Evolutionary conservation across 768 basidiomycete species (phyloP).

Genomic region (Crepidotus variabilis): DNA sequence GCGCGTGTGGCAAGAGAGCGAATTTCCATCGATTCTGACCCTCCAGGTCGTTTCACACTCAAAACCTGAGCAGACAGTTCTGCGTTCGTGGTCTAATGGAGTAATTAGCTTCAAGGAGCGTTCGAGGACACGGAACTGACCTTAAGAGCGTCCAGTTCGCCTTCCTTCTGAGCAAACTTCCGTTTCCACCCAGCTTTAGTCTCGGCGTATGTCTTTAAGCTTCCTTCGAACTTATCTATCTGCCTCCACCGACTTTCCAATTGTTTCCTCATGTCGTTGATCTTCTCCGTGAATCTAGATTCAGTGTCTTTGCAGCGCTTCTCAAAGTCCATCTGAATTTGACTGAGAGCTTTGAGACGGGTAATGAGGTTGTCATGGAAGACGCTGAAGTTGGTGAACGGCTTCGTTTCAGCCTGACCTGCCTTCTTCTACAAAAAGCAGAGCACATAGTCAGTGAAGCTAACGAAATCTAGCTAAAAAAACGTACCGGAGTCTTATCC

Average conservation of each 20-base stretch:
- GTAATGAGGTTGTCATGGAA: conserved; percentile 94
- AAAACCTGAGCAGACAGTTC: conserved; percentile 74
- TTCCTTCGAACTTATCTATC: conserved; percentile 87
- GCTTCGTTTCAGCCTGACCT: conserved; percentile 79
- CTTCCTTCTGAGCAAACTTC: conserved; percentile 78
- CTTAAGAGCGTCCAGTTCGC: conserved; percentile 87
- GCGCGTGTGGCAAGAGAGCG: conserved; percentile 69
- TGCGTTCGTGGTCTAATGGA: conserved; percentile 57
- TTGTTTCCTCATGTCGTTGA: conserved; percentile 79
- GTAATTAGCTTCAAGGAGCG: neutral
- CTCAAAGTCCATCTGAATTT: conserved; percentile 86
- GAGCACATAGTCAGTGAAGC: neutral
- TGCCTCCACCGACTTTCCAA: conserved; percentile 88
- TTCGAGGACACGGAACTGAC: conserved; percentile 34
- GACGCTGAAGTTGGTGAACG: conserved; percentile 88
- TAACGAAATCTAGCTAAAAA: neutral
- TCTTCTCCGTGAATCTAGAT: conserved; percentile 62
- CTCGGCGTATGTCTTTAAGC: conserved; percentile 78
- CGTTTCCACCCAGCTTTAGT: conserved; percentile 81
- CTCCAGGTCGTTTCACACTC: conserved; percentile 53
- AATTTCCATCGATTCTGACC: conserved; percentile 65
- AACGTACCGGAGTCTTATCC: conserved; percentile 76
- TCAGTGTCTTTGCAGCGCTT: conserved; percentile 81
- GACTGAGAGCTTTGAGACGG: conserved; percentile 78
- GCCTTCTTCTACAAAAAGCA: conserved; percentile 58